Evolutionary conservation across 148 eudicot species (phyloP), one percentile per base, ranked within the genome.

Genomic region (Dysphania ambrosioides): DNA sequence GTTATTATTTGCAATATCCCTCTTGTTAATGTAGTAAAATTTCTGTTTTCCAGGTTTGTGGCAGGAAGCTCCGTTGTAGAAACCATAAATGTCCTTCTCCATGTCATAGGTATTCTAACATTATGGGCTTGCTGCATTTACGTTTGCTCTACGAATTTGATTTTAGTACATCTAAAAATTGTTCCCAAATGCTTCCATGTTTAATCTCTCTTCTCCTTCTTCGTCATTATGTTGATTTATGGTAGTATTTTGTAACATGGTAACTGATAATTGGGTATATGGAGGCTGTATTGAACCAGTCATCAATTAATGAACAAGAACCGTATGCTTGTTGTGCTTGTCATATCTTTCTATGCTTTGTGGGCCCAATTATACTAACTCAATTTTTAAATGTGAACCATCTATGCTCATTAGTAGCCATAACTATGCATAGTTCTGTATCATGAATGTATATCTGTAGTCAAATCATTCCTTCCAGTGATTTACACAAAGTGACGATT

Each of bases 71-170:
- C 31, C 84, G 97, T 15, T 95, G 99, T 82, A 83, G 85, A 83
- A 95, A 95, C 80, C 99, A 95, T 84, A 95, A 95, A 81, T 95
- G 99, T 71, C 91, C 97, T 59, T 79, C 99, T 69, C 99, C 99
- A 53, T 95, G 99, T 80, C 99, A 95, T 73, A 90, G 99, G 99
- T 95, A 85, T 30, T 23, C 26, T 56, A n/a, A 51, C 72, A 5
- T 12, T 42, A 8, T 69, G 26, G 72, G 53, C 27, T n/a, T 21
- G 5, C 51, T 61, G 47, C 64, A n/a, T 72, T 65, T n/a, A 49
- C 44, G 44, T 23, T 13, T 15, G 30, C 44, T 62, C 56, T 32
- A 8, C 23, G 12, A 31, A 71, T 61, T 32, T 49, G 68, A 11
- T 55, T 26, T 30, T 55, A 19, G 44, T 66, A 30, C 41, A 27